Percentiles rank a stretch among this genome's conserved stretches.
phyloP scores from a whole-genome alignment of 345 rosid genomes.

The Carallia pectinifolia region DNA sequence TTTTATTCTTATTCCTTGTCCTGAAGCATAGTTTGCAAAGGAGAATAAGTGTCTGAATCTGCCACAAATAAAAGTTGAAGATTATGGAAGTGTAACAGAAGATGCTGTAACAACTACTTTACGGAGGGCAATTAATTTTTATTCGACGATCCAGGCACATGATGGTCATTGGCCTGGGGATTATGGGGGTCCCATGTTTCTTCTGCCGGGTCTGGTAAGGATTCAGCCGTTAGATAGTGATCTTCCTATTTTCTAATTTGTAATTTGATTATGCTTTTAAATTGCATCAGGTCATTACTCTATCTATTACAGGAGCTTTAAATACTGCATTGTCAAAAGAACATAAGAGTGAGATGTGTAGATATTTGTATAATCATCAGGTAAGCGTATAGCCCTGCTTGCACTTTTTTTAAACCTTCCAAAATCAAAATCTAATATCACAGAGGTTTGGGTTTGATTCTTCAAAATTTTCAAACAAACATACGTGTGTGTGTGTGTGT shows the following conservation, averaged over 20 bases:
- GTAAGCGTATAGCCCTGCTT: background rate
- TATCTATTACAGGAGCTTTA: constrained; percentile 9
- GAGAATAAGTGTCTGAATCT: constrained; percentile 42
- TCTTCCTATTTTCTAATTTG: constrained; percentile 16
- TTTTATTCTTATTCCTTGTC: background rate
- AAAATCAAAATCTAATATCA: too few relatives aligned
- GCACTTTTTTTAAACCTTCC: too few relatives aligned
- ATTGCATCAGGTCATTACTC: constrained; percentile 18
- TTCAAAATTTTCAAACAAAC: too few relatives aligned
- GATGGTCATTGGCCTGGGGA: constrained; percentile 99
- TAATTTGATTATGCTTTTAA: background rate
- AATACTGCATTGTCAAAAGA: constrained; percentile 11
- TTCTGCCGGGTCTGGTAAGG: constrained; percentile 81
- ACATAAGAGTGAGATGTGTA: constrained; percentile 14
- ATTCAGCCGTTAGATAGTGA: too few relatives aligned
- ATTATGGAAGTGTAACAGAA: constrained; percentile 57
- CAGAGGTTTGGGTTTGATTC: too few relatives aligned
- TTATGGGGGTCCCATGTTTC: constrained; percentile 99
- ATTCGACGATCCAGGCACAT: constrained; percentile 75
- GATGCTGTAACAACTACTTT: constrained; percentile 54
- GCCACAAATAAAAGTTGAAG: constrained; percentile 53
- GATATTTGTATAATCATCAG: constrained; percentile 22
- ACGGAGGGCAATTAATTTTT: constrained; percentile 66
- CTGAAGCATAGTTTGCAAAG: constrained; percentile 51
- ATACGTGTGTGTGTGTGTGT: too few relatives aligned